Evolutionary conservation across 2,329 filamentous ascomycete species (phyloP).

Genomic region (Diaporthe aspalathi): DNA sequence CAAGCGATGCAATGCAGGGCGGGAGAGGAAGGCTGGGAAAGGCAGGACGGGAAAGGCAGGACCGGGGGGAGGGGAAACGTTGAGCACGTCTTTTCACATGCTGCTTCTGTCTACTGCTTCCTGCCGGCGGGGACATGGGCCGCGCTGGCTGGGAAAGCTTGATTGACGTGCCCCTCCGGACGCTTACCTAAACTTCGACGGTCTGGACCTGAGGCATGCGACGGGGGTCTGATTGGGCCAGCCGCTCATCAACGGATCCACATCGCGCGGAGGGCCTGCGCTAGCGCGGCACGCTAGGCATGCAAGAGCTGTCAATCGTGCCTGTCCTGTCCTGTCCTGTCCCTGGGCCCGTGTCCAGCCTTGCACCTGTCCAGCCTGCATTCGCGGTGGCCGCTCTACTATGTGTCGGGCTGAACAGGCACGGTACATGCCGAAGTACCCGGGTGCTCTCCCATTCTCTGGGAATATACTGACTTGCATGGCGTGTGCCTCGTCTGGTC

Average conservation of each 20-base stretch:
- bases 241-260: neutral
- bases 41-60: too few species aligned
- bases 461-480: neutral
- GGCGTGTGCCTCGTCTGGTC: neutral
- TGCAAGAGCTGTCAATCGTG: slow-evolving; percentile 28
- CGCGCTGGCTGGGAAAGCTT: slow-evolving; percentile 13
- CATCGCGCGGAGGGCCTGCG: slow-evolving; percentile 26
- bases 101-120: neutral
- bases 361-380: slow-evolving; percentile 18
- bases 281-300: slow-evolving; percentile 26
- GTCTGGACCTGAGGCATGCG: slow-evolving; percentile 12
- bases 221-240: neutral
- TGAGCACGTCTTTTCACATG: slow-evolving; percentile 14
- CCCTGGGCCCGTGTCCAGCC: neutral
- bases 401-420: neutral
- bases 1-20: neutral
- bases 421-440: too few species aligned
- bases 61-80: neutral
- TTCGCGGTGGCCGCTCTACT: neutral
- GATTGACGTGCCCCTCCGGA: neutral
- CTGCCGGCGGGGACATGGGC: neutral
- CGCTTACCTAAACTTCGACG: slow-evolving; percentile 21
- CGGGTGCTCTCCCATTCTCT: too few species aligned
- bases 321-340: slow-evolving; percentile 28
- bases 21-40: neutral